phyloP scores from a whole-genome alignment of 2,329 filamentous ascomycete species.

The Drechmeria coniospora region DNA sequence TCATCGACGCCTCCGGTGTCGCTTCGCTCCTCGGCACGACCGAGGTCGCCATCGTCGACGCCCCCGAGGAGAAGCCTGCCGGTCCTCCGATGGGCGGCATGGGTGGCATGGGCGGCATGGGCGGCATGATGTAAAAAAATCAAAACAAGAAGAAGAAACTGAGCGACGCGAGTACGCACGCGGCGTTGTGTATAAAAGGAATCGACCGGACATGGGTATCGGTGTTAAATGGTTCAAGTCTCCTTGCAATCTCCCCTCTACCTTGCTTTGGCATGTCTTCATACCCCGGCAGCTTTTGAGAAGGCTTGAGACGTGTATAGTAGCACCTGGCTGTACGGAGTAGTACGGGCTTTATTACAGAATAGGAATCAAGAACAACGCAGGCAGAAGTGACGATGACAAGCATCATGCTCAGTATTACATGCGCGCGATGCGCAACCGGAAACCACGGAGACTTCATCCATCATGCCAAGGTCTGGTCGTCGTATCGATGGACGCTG shows the following conservation, averaged over 20 bases:
- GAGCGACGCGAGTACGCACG: constrained; percentile 6
- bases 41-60: constrained; percentile 95
- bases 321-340: constrained; percentile 16
- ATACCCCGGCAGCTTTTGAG: constrained; percentile 14
- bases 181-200: constrained; percentile 14
- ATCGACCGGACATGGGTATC: constrained; percentile 26
- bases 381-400: too few relatives aligned
- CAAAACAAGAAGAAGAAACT: too few relatives aligned
- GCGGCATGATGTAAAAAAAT: constrained; percentile 49
- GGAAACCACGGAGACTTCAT: too few relatives aligned
- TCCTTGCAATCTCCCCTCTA: constrained; percentile 20
- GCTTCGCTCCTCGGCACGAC: constrained; percentile 94
- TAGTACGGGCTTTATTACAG: too few relatives aligned
- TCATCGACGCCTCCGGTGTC: constrained; percentile 89
- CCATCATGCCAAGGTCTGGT: too few relatives aligned
- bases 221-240: constrained; percentile 27
- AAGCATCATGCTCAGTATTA: too few relatives aligned
- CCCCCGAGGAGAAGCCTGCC: constrained; percentile 74
- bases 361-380: too few relatives aligned
- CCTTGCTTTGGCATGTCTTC: constrained; percentile 13
- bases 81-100: constrained; percentile 47
- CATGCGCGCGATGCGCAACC: too few relatives aligned
- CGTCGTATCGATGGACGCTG: too few relatives aligned
- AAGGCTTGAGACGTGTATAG: constrained; percentile 16
- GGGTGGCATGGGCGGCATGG: constrained; percentile 54